A percentile compares a stretch with the other conserved stretches of the same genome.
Conservation (phyloP, 257 asterid genomes). For the Prunella vulgaris region DNA sequence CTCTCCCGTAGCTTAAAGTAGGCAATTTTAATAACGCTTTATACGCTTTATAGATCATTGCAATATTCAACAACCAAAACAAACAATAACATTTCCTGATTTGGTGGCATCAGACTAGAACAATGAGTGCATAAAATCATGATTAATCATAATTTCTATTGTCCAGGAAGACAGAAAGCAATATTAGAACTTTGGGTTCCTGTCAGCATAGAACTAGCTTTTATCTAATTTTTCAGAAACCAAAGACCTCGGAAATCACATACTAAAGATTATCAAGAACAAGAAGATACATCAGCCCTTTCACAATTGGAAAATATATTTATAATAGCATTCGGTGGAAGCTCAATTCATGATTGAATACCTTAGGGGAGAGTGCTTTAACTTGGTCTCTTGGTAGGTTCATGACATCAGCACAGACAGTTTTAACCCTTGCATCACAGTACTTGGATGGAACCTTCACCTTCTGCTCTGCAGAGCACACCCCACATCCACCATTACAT, state of each 20-base stretch:
- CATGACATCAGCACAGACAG: conserved; percentile 72
- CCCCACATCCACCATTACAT: conserved; percentile 4
- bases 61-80: background rate
- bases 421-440: conserved; percentile 82
- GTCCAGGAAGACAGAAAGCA: background rate
- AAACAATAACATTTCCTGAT: background rate
- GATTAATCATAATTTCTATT: background rate
- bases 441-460: conserved; percentile 78
- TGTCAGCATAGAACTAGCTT: background rate
- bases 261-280: background rate
- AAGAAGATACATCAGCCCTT: background rate
- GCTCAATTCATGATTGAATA: conserved; percentile 2
- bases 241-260: background rate
- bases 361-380: conserved; percentile 73
- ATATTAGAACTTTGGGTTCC: background rate
- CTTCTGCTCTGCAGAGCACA: conserved; percentile 67
- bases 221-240: background rate
- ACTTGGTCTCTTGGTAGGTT: conserved; percentile 48
- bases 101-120: background rate
- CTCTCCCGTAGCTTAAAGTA: background rate
- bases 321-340: background rate
- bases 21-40: background rate
- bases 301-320: background rate
- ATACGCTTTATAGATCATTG: background rate
- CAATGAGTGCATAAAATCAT: background rate